phyloP scores from a whole-genome alignment of 2,329 filamentous ascomycete genomes.

The Sclerotinia nivalis region DNA sequence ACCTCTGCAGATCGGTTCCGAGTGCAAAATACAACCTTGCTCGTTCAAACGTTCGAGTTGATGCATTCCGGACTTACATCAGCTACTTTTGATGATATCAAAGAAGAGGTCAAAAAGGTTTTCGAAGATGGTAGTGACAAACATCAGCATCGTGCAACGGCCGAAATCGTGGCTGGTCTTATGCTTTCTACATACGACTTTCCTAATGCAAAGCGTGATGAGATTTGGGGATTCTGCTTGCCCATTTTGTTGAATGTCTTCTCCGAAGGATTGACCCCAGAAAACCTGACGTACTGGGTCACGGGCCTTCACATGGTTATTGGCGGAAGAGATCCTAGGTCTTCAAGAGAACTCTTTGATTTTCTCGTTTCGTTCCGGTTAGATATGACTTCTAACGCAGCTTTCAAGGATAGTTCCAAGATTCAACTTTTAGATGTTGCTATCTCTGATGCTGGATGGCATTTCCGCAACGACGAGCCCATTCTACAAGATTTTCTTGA shows the following conservation, averaged over 20 bases:
- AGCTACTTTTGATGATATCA: slow-evolving; percentile 83
- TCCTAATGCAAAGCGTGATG: slow-evolving; percentile 68
- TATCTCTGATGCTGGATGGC: slow-evolving; percentile 89
- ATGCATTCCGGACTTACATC: slow-evolving; percentile 77
- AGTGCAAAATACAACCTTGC: slow-evolving; percentile 80
- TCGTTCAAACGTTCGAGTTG: slow-evolving; percentile 88
- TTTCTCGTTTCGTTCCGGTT: slow-evolving; percentile 81
- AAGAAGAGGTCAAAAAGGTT: slow-evolving; percentile 72
- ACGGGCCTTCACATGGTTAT: slow-evolving; percentile 88
- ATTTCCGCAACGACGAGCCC: slow-evolving; percentile 87
- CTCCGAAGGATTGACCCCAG: slow-evolving; percentile 87
- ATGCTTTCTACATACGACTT: slow-evolving; percentile 80
- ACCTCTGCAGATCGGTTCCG: slow-evolving; percentile 80
- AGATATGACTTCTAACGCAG: slow-evolving; percentile 93
- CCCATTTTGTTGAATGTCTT: slow-evolving; percentile 85
- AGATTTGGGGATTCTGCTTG: slow-evolving; percentile 86
- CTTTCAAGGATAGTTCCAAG: slow-evolving; percentile 98
- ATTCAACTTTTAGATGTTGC: slow-evolving; percentile 87
- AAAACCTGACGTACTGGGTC: slow-evolving; percentile 93
- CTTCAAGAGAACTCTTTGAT: slow-evolving; percentile 82
- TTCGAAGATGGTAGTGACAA: slow-evolving; percentile 95
- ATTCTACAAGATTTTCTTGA: slow-evolving; percentile 85
- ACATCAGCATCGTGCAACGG: slow-evolving; percentile 93
- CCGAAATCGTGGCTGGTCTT: slow-evolving; percentile 87
- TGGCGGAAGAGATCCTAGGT: slow-evolving; percentile 85